A percentile compares a stretch with the other conserved stretches of the same genome.
Evolutionary conservation across 768 basidiomycete genomes (phyloP).

Genomic region (Erythrobasidium yunnanense): DNA sequence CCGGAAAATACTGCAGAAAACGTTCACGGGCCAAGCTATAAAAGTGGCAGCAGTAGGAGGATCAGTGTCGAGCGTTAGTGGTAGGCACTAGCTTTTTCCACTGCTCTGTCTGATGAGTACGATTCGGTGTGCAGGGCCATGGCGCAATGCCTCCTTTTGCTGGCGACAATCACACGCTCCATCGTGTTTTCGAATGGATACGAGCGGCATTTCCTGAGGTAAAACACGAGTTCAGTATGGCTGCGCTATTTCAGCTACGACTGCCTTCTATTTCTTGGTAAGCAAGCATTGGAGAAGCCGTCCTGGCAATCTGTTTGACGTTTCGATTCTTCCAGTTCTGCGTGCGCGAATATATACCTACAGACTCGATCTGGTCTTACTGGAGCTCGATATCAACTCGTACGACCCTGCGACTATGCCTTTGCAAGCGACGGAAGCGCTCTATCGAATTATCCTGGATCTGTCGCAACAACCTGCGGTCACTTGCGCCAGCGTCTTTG

Average conservation of each 20-base stretch:
- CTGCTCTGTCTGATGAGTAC: neutral
- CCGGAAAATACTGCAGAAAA: slow-evolving; percentile 32
- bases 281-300: neutral
- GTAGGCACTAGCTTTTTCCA: too few species aligned
- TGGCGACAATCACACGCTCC: slow-evolving; percentile 24
- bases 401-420: slow-evolving; percentile 21
- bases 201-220: slow-evolving; percentile 21
- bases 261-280: slow-evolving; percentile 13
- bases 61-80: slow-evolving; percentile 25
- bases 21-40: slow-evolving; percentile 32
- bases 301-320: too few species aligned
- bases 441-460: slow-evolving; percentile 28
- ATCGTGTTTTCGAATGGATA: slow-evolving; percentile 18
- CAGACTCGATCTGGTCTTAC: slow-evolving; percentile 24
- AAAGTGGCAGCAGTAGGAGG: slow-evolving; percentile 33
- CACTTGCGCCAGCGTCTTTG: slow-evolving; percentile 28
- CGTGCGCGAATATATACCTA: slow-evolving; percentile 15
- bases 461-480: slow-evolving; percentile 31
- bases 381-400: slow-evolving; percentile 25
- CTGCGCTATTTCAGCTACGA: slow-evolving; percentile 22
- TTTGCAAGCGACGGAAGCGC: slow-evolving; percentile 19
- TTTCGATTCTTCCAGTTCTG: too few species aligned
- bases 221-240: slow-evolving; percentile 1
- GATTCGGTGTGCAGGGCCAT: slow-evolving; percentile 6
- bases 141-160: slow-evolving; percentile 10